These are phyloP conservation scores for Tetragonia tetragonoides DNA, from an alignment of 148 eudicot genomes.

Conservation along the genomic window DNA sequence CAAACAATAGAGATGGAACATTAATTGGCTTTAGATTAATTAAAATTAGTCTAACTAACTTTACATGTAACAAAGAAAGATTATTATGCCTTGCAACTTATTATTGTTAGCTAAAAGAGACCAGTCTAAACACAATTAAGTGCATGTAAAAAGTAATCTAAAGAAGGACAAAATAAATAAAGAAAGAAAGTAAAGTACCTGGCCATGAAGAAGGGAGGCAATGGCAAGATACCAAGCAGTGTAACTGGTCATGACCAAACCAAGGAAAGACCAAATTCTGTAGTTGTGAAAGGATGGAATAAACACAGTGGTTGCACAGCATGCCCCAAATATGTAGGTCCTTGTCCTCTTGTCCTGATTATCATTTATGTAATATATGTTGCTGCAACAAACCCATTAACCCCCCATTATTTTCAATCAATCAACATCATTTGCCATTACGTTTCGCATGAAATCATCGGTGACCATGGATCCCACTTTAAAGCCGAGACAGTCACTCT, in stretches of 20 bases:
- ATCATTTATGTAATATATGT: constrained; percentile 89
- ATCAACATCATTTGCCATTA: no score
- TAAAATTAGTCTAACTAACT: background rate
- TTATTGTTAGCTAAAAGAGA: no score
- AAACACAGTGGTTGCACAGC: constrained; percentile 91
- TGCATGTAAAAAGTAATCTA: no score
- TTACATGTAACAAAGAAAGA: background rate
- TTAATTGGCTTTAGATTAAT: no score
- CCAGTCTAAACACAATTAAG: no score
- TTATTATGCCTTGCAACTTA: no score
- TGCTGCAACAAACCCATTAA: constrained; percentile 64
- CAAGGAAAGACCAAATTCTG: constrained; percentile 86
- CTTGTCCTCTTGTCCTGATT: constrained; percentile 92
- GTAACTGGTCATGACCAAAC: constrained; percentile 85
- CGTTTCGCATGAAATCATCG: no score
- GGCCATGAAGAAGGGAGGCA: constrained; percentile 83
- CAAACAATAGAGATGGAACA: no score
- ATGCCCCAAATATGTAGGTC: constrained; percentile 95
- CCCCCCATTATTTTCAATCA: no score
- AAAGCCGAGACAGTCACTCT: no score
- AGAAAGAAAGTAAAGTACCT: constrained; percentile 42
- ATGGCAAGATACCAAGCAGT: constrained; percentile 93
- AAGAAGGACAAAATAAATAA: no score
- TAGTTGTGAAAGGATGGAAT: constrained; percentile 91
- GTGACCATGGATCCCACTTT: no score